Evolutionary conservation across 2,329 filamentous ascomycete genomes (phyloP), one percentile per base, ranked within the genome.

Genomic region (Penicillium rolfsii): DNA sequence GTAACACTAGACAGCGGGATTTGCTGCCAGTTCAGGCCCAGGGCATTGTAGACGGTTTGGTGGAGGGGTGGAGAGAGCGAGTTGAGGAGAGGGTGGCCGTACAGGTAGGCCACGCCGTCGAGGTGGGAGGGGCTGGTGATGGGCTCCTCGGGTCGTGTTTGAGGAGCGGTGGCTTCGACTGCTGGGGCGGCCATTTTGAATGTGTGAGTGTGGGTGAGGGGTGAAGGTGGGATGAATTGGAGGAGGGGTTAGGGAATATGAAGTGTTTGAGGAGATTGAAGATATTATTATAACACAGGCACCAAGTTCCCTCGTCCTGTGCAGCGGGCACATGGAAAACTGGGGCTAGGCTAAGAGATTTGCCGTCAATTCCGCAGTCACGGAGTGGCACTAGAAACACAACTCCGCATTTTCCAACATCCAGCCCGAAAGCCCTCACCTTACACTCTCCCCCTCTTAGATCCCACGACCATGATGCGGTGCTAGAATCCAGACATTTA

Each of bases 1-100:
- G 61, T 62, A 28, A 74, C 69, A 55, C 71, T 75, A 62, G 74
- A 77, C 11, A 85, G 74, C 6, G 80, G 78, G 40, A 82, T 76
- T 68, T 85, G 83, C 28, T 75, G 75, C 83, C 84, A 86, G 61
- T 81, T 80, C 60, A 84, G 73, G 4, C 79, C 80, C 36, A 84
- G 69, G n/a, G 72, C 70, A 45, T 81, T 74, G 73, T 83, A 86
- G 61, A 85, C 77, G 3, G 83, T 84, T 60, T 82, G 77, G 70
- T 86, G 84, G 9, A 86, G 74, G 3, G 82, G 73, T 6, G 84
- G 84, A 0, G 83, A 85, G 67, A 84, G 78, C 5, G 83, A 85
- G 67, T 86, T 84, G 40, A 83, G 78, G 49, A 86, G 83, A 0
- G 73, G 84, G 69, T 84, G 81, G 58, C 84, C 84, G 62, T 85